A percentile compares a stretch with the other conserved stretches of the same genome.
These are phyloP conservation scores for Heimioporus sp. DNA, from an alignment of 768 basidiomycete genomes.

Conservation along the genomic window DNA sequence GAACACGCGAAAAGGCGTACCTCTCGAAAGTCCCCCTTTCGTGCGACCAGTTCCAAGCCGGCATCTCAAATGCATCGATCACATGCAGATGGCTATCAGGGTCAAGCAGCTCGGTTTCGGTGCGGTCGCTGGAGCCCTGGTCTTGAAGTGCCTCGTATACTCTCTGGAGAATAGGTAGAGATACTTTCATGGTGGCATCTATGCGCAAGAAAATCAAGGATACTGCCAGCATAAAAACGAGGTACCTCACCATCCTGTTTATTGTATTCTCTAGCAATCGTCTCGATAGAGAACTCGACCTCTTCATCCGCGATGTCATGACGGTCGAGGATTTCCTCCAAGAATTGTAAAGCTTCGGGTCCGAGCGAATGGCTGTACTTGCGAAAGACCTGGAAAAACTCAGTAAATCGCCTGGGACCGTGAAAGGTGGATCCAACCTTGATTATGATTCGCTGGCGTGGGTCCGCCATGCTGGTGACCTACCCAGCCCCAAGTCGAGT, in stretches of 20 bases:
- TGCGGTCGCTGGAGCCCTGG: slow-evolving; percentile 44
- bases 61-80: slow-evolving; percentile 95
- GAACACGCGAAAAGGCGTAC: slow-evolving; percentile 40
- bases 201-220: neutral
- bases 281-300: slow-evolving; percentile 72
- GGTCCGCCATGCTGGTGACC: slow-evolving; percentile 32
- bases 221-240: neutral
- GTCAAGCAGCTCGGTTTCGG: slow-evolving; percentile 66
- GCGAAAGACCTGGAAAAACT: slow-evolving; percentile 62
- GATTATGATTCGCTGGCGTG: slow-evolving; percentile 41
- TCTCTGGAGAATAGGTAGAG: slow-evolving; percentile 59
- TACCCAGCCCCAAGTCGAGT: too few species aligned
- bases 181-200: slow-evolving; percentile 86
- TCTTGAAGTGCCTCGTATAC: slow-evolving; percentile 77
- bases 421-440: slow-evolving; percentile 31
- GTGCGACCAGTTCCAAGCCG: slow-evolving; percentile 85
- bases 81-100: slow-evolving; percentile 80
- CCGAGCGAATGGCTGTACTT: slow-evolving; percentile 88
- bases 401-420: neutral
- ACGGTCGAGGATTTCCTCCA: slow-evolving; percentile 67
- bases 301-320: slow-evolving; percentile 72
- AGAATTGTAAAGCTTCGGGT: slow-evolving; percentile 67
- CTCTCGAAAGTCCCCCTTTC: slow-evolving; percentile 87
- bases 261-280: slow-evolving; percentile 83
- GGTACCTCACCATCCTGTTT: slow-evolving; percentile 72